Conservation (phyloP, 345 rosid genomes). For the Eucalyptus globulus region DNA sequence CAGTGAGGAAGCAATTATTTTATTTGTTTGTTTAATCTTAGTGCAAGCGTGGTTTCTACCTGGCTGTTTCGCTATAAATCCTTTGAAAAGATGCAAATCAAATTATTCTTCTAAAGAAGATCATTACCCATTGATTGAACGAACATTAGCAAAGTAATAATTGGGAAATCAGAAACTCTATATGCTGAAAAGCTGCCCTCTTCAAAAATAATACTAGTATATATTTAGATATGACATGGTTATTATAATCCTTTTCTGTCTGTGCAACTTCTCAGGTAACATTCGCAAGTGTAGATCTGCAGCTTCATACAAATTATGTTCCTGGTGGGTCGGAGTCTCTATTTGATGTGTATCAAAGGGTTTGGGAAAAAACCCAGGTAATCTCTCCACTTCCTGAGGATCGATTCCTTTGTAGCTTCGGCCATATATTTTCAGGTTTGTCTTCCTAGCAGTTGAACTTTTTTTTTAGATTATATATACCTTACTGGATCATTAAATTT, state of each 20-base stretch:
- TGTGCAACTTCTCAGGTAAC: conserved; percentile 27
- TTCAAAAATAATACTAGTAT: background rate
- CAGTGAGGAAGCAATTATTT: background rate
- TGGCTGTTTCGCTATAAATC: background rate
- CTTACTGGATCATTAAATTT: background rate
- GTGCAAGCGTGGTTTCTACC: background rate
- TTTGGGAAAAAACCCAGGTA: conserved; percentile 50
- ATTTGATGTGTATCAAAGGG: conserved; percentile 64
- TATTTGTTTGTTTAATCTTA: background rate
- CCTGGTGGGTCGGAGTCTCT: conserved; percentile 66
- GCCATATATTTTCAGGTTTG: conserved; percentile 77
- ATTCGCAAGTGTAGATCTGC: conserved; percentile 61
- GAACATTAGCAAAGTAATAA: background rate
- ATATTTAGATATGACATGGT: background rate
- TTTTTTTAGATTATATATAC: background rate
- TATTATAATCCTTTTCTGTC: background rate
- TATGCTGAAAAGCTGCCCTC: background rate
- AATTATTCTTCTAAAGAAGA: background rate
- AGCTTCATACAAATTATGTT: conserved; percentile 51
- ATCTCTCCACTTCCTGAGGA: conserved; percentile 69
- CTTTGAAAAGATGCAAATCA: background rate
- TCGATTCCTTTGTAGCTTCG: conserved; percentile 69
- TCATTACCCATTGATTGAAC: background rate
- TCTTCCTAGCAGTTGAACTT: background rate
- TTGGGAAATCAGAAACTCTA: background rate